phyloP scores from a whole-genome alignment of 768 basidiomycete species.

The Tricholoma sp. region DNA sequence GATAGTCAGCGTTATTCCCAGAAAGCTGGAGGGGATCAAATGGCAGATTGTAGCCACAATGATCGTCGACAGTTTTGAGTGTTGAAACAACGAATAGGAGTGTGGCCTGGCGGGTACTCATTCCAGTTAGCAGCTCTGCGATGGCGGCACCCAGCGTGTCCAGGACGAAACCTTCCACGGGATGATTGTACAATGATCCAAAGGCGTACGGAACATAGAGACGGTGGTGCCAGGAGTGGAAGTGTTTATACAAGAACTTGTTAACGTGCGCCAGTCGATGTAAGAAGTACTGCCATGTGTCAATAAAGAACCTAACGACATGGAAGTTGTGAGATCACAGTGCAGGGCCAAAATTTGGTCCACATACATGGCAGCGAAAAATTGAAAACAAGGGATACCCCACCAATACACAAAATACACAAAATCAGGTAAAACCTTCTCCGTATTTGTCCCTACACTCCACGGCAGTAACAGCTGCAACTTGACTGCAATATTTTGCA shows the following conservation, averaged over 20 bases:
- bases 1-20: slow-evolving; percentile 91
- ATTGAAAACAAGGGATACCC: slow-evolving; percentile 71
- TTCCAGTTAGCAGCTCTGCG: slow-evolving; percentile 61
- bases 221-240: slow-evolving; percentile 94
- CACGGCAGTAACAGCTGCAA: slow-evolving; percentile 35
- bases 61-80: slow-evolving; percentile 93
- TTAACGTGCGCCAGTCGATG: slow-evolving; percentile 91
- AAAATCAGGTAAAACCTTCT: slow-evolving; percentile 32
- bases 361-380: slow-evolving; percentile 80
- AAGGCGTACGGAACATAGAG: slow-evolving; percentile 97
- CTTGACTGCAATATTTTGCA: slow-evolving; percentile 35
- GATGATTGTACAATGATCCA: slow-evolving; percentile 97
- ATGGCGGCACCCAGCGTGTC: slow-evolving; percentile 79
- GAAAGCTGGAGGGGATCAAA: slow-evolving; percentile 91
- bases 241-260: slow-evolving; percentile 83
- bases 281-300: slow-evolving; percentile 98
- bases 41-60: slow-evolving; percentile 86
- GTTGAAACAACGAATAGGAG: slow-evolving; percentile 81
- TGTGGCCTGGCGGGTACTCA: slow-evolving; percentile 80
- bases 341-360: not conserved
- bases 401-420: slow-evolving; percentile 88
- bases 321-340: no score
- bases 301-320: slow-evolving; percentile 73
- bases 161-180: slow-evolving; percentile 87
- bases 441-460: slow-evolving; percentile 32